A percentile compares a stretch with the other conserved stretches of the same genome.
Conservation (phyloP, 139 green algal species). For the Tetradesmus obliquus region DNA sequence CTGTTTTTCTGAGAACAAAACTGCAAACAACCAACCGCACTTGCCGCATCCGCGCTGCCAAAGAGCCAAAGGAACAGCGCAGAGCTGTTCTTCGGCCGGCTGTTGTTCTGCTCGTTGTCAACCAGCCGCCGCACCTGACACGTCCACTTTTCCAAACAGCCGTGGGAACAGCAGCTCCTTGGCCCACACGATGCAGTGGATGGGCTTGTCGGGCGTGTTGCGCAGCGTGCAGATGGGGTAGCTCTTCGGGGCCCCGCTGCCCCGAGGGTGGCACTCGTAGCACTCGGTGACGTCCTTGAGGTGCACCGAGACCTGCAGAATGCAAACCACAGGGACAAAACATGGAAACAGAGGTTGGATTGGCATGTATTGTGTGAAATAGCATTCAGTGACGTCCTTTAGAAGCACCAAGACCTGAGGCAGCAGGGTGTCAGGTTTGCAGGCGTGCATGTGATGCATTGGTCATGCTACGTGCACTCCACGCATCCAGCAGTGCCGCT, state of each 20-base stretch:
- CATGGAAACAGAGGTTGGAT: background rate
- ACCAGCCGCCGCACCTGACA: background rate
- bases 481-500: conserved; percentile 94
- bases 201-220: conserved; percentile 91
- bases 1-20: no score
- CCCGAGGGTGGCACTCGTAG: conserved; percentile 91
- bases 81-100: background rate
- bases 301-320: conserved; percentile 90
- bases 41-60: conserved; percentile 49
- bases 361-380: background rate
- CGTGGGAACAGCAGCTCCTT: conserved; percentile 97
- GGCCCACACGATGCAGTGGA: conserved; percentile 98
- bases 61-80: conserved; percentile 60
- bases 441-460: no score
- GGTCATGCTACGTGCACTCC: conserved; percentile 47
- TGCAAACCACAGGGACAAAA: background rate
- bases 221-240: conserved; percentile 99
- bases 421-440: no score
- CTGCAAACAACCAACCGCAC: no score
- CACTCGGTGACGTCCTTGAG: conserved; percentile 88
- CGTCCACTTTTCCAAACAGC: conserved; percentile 84
- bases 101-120: background rate
- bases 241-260: conserved; percentile 89
- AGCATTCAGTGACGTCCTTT: background rate
- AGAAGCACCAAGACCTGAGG: background rate